Evolutionary conservation across 1,284 basidiomycete species (phyloP), one percentile per base, ranked within the genome.

Genomic region (Cutaneotrichosporon sp.): DNA sequence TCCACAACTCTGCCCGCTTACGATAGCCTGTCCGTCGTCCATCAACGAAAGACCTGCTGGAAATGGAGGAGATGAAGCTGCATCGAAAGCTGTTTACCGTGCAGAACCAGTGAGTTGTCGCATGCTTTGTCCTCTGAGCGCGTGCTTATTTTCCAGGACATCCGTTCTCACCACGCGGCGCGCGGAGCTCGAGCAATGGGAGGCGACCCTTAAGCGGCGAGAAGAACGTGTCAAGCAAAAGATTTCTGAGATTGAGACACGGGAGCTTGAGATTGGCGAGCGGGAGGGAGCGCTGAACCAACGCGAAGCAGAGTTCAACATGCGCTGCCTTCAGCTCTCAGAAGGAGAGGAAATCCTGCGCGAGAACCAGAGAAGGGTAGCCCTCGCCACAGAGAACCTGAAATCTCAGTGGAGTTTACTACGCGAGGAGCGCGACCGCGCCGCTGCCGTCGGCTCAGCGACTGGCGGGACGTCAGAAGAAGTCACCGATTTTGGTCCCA

Each of bases 331-430:
- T 43, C 84, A 87, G 63, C 82, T 89, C 26, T 43, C 46, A 10
- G 47, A 50, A 9, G 81, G 82, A 61, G 85, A 84, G 49, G 86
- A 87, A 61, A 84, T 88, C 33, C 79, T 84, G 62, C 77, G 79
- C 25, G 83, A 85, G 14, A 84, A 88, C 41, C 77, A 83, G 49
- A 77, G 76, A 47, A 77, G 86, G 12, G 84, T 89, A 61, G 81
- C 81, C 41, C 82, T 85, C 64, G 79, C 89, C 26, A 81, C 82
- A 49, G 82, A 79, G 46, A 75, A 76, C 5, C 72, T 80, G 24
- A 66, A 76, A n/a, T 55, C 59, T 37, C 74, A 79, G n/a, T 80
- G 81, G 67, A 75, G 75, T 38, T 74, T 77, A 48, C 64, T 81
- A 19, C 64, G 74, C 34, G 70, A 72, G 14, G 84, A 85, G 82